These are phyloP conservation scores for Cordyceps farinosa DNA, from an alignment of 2,329 filamentous ascomycete species.

Conservation along the genomic window DNA sequence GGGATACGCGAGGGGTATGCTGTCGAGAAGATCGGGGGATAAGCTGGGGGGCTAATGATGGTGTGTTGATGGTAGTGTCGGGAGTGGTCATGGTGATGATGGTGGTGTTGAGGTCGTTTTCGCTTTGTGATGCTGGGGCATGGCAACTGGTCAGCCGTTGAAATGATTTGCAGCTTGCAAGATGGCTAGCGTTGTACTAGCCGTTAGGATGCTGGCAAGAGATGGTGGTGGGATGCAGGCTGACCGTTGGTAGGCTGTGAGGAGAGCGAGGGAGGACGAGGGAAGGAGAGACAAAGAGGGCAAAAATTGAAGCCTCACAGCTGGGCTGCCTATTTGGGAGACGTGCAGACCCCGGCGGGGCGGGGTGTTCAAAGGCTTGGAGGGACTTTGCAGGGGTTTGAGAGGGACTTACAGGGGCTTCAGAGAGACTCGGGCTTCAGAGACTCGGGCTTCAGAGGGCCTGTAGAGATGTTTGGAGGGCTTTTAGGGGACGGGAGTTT, in stretches of 20 bases:
- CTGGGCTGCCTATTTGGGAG: conserved; percentile 8
- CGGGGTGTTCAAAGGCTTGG: not conserved
- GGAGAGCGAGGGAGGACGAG: not conserved
- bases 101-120: not conserved
- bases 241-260: not conserved
- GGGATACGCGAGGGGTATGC: not conserved
- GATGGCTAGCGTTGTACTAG: not conserved
- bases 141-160: not conserved
- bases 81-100: not conserved
- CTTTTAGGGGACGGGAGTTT: too few species aligned
- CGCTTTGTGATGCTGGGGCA: not conserved
- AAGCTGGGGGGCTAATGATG: conserved; percentile 3
- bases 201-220: too few species aligned
- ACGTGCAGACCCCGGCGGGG: not conserved
- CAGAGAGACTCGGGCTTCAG: not conserved
- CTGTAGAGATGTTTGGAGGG: too few species aligned
- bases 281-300: not conserved
- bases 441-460: too few species aligned
- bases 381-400: not conserved
- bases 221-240: not conserved
- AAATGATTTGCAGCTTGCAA: not conserved
- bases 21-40: conserved; percentile 1
- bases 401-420: not conserved
- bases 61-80: not conserved
- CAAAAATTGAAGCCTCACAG: conserved; percentile 9